Conservation (phyloP, 106 monocot genomes). For the Narthecium ossifragum region DNA sequence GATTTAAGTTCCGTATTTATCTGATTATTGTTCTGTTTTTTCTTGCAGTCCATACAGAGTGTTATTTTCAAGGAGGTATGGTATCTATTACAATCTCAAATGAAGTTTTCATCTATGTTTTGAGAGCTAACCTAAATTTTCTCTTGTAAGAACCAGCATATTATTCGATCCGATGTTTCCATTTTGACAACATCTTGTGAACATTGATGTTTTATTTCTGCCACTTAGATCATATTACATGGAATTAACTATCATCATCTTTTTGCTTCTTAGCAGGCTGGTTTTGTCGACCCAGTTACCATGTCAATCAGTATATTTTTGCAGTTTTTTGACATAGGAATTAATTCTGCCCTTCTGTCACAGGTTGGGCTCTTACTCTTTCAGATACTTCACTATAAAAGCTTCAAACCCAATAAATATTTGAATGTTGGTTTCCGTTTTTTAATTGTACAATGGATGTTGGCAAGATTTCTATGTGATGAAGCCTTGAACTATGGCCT, state of each 20-base stretch:
- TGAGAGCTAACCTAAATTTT: not conserved
- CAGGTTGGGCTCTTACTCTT: conserved; percentile 37
- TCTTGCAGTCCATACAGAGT: conserved; percentile 91
- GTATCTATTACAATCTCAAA: not conserved
- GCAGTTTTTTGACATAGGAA: conserved; percentile 91
- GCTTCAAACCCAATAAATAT: too few relatives aligned
- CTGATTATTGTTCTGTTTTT: conserved; percentile 12
- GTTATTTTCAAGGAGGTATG: conserved; percentile 94
- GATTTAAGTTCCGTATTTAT: too few relatives aligned
- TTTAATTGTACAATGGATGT: too few relatives aligned
- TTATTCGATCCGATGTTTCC: too few relatives aligned
- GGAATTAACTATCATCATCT: not conserved
- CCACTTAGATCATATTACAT: not conserved
- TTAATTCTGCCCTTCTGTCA: conserved; percentile 78
- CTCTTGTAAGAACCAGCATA: too few relatives aligned
- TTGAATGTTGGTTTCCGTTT: too few relatives aligned
- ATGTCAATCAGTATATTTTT: conserved; percentile 85
- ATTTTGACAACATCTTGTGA: too few relatives aligned
- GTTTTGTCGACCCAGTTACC: conserved; percentile 90
- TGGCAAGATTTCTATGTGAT: too few relatives aligned
- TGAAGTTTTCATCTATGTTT: not conserved
- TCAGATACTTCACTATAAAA: too few relatives aligned
- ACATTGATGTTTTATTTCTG: too few relatives aligned
- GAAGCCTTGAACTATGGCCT: too few relatives aligned
- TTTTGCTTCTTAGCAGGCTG: conserved; percentile 45